Base-by-base conservation (phyloP, 345 rosid genomes). In the Erucastrum elatum region DNA sequence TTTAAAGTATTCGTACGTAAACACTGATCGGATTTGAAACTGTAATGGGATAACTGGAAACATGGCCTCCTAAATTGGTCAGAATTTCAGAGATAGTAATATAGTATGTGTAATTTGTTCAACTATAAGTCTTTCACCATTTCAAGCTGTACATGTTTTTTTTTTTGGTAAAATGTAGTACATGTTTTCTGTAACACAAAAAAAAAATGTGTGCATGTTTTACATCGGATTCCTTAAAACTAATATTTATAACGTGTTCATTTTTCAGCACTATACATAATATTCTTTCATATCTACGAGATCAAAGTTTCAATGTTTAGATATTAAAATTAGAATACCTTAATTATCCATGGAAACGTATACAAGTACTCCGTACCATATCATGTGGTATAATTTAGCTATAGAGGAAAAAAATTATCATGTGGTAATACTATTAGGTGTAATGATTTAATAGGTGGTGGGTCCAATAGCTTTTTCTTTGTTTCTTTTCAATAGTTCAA, bases 401-500 rank as follows among this genome's bases (percentile, higher is more conserved):
- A 79, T 34, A 68, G 39, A 58, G 21, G 35, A 26, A 30, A 70
- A 21, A 35, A 27, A 76, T 39, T 64, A 70, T 29, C 75, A 75
- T 80, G 76, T 75, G 75, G 67, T 37, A 51, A 56, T 64, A 70
- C 79, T 80, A 80, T 64, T 80, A 75, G 72, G 80, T 75, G 33
- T 69, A 70, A 80, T 80, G 83, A 80, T 80, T 69, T 75, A 55
- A 64, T 66, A 75, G 76, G 80, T 75, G 80, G 83, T 75, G 83
- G 83, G 83, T 70, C 83, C 83, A 64, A 80, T 55, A 75, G 68
- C 83, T 80, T 80, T 80, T 80, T 58, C 79, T 80, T 70, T 80
- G 75, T 53, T 75, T 80, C 83, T 80, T 80, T 80, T 80, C 79
- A 29, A 79, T 69, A 53, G 79, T 80, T 80, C 83, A 75, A 80